Evolutionary conservation across 768 basidiomycete genomes (phyloP), one percentile per base, ranked within the genome.

Genomic region (Pleurotus giganteus): DNA sequence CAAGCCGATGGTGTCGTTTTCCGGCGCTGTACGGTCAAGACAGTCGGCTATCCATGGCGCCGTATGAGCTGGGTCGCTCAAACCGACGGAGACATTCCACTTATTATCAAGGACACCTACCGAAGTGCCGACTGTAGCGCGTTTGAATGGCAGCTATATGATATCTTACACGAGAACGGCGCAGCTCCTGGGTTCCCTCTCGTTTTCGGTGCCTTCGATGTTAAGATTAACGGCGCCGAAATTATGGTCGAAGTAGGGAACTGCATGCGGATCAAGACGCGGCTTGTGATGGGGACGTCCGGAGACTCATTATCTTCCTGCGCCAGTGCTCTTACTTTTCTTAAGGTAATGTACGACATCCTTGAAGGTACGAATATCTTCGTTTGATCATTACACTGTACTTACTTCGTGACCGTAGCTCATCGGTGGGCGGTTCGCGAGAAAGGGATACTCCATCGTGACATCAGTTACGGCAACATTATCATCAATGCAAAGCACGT

Each of bases 301-400:
- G 52, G 39, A 9, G 37, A 53, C 17, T 11, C 52, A 11, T 5
- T 53, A 1, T 19, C 19, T 27, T 3, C 7, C 9, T 53, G 37
- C 42, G 3, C 4, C 4, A 42, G 5, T 19, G n/a, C 43, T 4
- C 24, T 53, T 11, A n/a, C 26, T 5, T 53, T 53, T 43, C 23
- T 53, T 4, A 53, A 43, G n/a, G 52, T 43, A 4, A 42, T 53
- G 52, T 53, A 53, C 23, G 52, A 53, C 27, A 21, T 26, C 17
- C 52, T 53, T 15, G 52, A 53, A 53, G 52, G 52, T 53, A 12
- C 50, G 34, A n/a, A n/a, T n/a, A n/a, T n/a, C n/a, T n/a, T n/a
- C n/a, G n/a, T n/a, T n/a, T n/a, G n/a, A n/a, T n/a, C n/a, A n/a
- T n/a, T n/a, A n/a, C n/a, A n/a, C n/a, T n/a, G n/a, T n/a, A n/a